Evolutionary conservation across 2,329 filamentous ascomycete species (phyloP), one percentile per base, ranked within the genome.

Genomic region (Biscogniauxia sp.): DNA sequence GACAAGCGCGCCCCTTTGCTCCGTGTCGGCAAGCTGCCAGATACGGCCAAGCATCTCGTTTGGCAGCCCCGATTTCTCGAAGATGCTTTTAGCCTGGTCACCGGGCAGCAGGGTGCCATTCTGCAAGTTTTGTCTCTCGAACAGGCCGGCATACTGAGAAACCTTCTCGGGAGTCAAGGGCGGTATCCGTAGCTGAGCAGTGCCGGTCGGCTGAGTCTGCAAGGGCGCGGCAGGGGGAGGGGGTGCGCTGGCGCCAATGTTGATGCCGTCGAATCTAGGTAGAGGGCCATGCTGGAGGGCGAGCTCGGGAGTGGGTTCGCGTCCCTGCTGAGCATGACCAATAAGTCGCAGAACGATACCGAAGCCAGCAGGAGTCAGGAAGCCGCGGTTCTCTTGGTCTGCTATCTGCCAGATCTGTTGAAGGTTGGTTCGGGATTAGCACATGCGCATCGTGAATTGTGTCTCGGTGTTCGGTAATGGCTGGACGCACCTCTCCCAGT

Each of bases 391-490:
- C 80, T 98, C 94, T 67, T 87, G 93, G 79, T 99, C 95, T 68
- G 95, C 94, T 75, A 99, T 95, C 79, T 98, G 94, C 95, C 95
- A 99, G 83, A 99, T 98, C 91, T 97, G 76, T 61, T 45, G 37
- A n/a, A 45, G 7, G 37, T 45, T 45, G 37, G n/a, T 17, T 45
- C 37, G 37, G 37, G 11, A 45, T 45, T 45, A 45, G 37, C 37
- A 45, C 37, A 45, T 45, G 37, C 37, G 37, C 37, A 51, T 50
- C 23, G 20, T 20, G 60, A 45, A 28, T 20, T 20, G 20, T 53
- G 37, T 23, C 58, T 64, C 9, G 23, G 19, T 15, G 23, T 11
- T 25, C 20, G 26, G 15, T 19, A 37, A 55, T 45, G 15, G 37
- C 37, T n/a, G 37, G 37, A 81, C 86, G 68, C 78, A 94, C 91